Percentiles rank a stretch among this genome's conserved stretches.
Conservation (phyloP, 129 eudicot genomes). For the Artemisia argyi region DNA sequence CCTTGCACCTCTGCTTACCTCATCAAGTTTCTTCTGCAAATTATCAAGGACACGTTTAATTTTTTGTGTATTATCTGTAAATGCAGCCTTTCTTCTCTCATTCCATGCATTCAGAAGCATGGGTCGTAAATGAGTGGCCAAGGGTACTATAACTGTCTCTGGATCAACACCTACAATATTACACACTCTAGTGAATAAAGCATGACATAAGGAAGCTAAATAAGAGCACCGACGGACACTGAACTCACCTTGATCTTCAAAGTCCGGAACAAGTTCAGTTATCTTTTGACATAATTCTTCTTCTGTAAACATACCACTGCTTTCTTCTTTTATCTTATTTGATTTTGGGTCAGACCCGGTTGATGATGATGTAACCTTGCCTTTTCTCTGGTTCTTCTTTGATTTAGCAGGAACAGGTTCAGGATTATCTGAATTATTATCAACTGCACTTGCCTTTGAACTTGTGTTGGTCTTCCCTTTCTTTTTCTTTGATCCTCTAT, state of each 20-base stretch:
- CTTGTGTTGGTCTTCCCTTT: conserved; percentile 67
- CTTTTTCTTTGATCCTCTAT: conserved; percentile 80
- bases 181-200: conserved; percentile 26
- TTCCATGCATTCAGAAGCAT: conserved; percentile 88
- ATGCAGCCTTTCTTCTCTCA: conserved; percentile 76
- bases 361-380: conserved; percentile 52
- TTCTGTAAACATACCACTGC: conserved; percentile 52
- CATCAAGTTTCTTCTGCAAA: conserved; percentile 87
- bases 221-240: neutral
- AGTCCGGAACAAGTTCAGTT: conserved; percentile 65
- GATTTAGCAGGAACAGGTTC: conserved; percentile 66
- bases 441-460: conserved; percentile 44
- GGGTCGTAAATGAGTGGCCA: conserved; percentile 77
- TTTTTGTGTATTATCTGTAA: conserved; percentile 77
- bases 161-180: conserved; percentile 59
- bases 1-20: conserved; percentile 43
- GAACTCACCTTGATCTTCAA: conserved; percentile 85
- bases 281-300: conserved; percentile 63
- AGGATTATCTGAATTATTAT: conserved; percentile 52
- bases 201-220: neutral
- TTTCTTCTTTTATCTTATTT: conserved; percentile 53
- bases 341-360: conserved; percentile 63
- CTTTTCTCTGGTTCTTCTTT: conserved; percentile 79
- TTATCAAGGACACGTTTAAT: conserved; percentile 66
- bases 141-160: conserved; percentile 70